Evolutionary conservation across 305 asterid species (phyloP), one percentile per base, ranked within the genome.

Genomic region (Striga hermonthica): DNA sequence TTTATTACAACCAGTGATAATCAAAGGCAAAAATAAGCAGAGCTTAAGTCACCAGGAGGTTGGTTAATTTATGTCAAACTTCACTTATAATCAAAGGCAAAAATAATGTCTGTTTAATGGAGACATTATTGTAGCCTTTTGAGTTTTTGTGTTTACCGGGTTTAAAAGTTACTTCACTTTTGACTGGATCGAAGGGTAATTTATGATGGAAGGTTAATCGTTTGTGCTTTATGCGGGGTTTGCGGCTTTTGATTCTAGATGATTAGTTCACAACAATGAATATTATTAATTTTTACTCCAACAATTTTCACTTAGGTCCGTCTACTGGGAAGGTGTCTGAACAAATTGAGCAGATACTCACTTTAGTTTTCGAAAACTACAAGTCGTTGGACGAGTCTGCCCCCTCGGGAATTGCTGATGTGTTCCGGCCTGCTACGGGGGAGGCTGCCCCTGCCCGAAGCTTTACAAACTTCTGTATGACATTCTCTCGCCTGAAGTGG

Each of bases 21-120:
- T 84, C 78, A 84, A 80, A 79, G 85, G 94, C 74, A 82, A 79
- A 78, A 75, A 76, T 60, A 93, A 82, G 60, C 72, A 76, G 82
- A 74, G 77, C 34, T 64, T 90, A 79, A 93, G 99, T 74, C 99
- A 88, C 77, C 99, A 93, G 78, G 99, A 93, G 95, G 99, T 90
- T 31, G 64, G 79, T 67, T 39, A 61, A 57, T 57, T 22, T 22
- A 9, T 31, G 43, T 64, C 36, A 15, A 40, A 28, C 31, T 57
- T 10, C 40, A 13, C 3, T n/a, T n/a, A n/a, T n/a, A n/a, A n/a
- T n/a, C n/a, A n/a, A n/a, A n/a, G n/a, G n/a, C n/a, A n/a, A n/a
- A n/a, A n/a, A n/a, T n/a, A n/a, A n/a, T 53, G 3, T 53, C n/a
- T 7, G 36, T 52, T 15, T 7, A 4, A 8, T 52, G 57, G 54